phyloP scores from a whole-genome alignment of 257 asterid species.

The Forsythia viridissima region DNA sequence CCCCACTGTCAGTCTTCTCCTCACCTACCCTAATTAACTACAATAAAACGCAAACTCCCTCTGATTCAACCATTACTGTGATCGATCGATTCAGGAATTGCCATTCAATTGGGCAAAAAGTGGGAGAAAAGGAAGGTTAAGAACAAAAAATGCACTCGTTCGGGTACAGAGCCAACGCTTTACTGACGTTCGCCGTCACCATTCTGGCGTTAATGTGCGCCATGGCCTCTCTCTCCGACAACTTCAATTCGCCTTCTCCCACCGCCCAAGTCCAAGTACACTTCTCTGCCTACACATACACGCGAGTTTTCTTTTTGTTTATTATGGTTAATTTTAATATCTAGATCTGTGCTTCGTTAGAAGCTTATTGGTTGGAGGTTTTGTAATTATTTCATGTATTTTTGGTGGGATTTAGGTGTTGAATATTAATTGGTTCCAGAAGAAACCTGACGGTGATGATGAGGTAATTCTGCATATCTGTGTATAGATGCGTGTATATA shows the following conservation, averaged over 20 bases:
- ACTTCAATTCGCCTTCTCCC: constrained; percentile 78
- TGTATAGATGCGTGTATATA: neutral
- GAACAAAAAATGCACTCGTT: constrained; percentile 64
- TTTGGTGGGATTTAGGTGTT: constrained; percentile 40
- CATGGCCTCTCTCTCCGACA: constrained; percentile 84
- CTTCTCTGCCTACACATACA: neutral
- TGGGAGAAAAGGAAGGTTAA: neutral
- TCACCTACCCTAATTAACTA: neutral
- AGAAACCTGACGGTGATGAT: constrained; percentile 66
- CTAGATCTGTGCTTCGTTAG: constrained; percentile 4
- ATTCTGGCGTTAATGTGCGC: constrained; percentile 90
- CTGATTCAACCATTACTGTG: neutral
- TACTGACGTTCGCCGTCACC: constrained; percentile 76
- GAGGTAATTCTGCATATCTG: constrained; percentile 40
- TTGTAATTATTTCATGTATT: neutral
- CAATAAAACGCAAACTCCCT: neutral
- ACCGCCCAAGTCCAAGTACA: constrained; percentile 71
- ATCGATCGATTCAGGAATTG: neutral
- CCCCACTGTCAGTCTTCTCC: neutral
- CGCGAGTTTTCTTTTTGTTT: neutral
- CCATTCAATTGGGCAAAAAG: neutral
- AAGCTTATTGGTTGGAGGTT: neutral
- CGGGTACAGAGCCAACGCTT: constrained; percentile 78
- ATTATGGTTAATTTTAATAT: neutral
- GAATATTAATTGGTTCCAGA: constrained; percentile 69